These are phyloP conservation scores for Panus rudis DNA, from an alignment of 768 basidiomycete species.

Conservation along the genomic window DNA sequence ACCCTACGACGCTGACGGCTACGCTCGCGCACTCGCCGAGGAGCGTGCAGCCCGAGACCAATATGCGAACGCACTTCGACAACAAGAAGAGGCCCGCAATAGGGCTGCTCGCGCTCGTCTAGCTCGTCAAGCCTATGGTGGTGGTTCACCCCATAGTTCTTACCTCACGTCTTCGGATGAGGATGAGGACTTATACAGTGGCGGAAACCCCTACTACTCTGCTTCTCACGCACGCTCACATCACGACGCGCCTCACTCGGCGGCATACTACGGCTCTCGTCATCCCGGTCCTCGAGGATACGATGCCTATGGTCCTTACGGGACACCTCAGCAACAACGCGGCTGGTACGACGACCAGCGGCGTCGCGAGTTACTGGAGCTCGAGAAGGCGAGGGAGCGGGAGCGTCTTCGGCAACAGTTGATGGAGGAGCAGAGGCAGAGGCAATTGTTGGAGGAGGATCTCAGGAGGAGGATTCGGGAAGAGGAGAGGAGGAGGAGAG, in stretches of 20 bases:
- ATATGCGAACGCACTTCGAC: slow-evolving; percentile 19
- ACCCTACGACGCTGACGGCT: slow-evolving; percentile 15
- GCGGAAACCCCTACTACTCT: slow-evolving; percentile 5
- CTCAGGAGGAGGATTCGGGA: slow-evolving; percentile 2
- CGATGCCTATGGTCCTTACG: neutral
- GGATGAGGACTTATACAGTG: slow-evolving; percentile 10
- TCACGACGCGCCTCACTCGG: neutral
- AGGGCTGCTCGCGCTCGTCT: slow-evolving; percentile 22
- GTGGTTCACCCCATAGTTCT: slow-evolving; percentile 13
- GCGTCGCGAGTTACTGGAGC: slow-evolving; percentile 7
- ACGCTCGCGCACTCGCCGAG: slow-evolving; percentile 21
- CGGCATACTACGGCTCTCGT: slow-evolving; percentile 3
- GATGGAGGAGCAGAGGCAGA: slow-evolving; percentile 13
- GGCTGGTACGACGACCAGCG: slow-evolving; percentile 7
- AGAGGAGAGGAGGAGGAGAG: slow-evolving; percentile 9
- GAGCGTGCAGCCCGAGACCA: slow-evolving; percentile 23
- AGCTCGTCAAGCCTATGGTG: slow-evolving; percentile 14
- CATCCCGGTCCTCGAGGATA: neutral
- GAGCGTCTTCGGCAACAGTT: slow-evolving; percentile 2
- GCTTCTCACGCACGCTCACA: slow-evolving; percentile 2
- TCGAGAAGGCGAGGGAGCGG: slow-evolving; percentile 8
- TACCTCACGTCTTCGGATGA: slow-evolving; percentile 17
- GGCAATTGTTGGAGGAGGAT: slow-evolving; percentile 14
- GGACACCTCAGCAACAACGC: neutral
- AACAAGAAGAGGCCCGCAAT: slow-evolving; percentile 21